Conservation (phyloP, 2,329 filamentous ascomycete genomes). For the Pseudopyricularia cyperi region DNA sequence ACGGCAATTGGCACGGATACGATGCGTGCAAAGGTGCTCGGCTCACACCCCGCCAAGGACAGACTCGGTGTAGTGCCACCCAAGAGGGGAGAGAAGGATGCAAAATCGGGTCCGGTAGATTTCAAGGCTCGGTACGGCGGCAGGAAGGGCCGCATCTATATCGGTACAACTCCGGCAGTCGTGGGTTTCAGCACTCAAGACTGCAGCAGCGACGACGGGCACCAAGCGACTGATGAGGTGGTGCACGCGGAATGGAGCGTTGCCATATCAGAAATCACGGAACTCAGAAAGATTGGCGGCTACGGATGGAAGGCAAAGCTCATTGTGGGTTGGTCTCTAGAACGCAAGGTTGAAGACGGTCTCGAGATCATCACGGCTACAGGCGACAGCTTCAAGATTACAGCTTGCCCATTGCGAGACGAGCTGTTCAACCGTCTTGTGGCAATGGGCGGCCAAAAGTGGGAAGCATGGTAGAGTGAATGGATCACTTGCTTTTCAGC, state of each 20-base stretch:
- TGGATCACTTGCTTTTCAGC: not conserved
- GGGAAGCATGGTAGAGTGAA: conserved; percentile 53
- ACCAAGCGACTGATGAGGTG: conserved; percentile 32
- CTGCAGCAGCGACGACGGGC: not conserved
- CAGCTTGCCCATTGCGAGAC: conserved; percentile 58
- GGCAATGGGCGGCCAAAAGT: conserved; percentile 69
- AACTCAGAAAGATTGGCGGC: conserved; percentile 69
- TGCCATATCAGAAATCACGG: conserved; percentile 55
- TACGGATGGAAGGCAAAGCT: conserved; percentile 78
- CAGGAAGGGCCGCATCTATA: conserved; percentile 58
- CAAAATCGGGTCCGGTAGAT: conserved; percentile 55
- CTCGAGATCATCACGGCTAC: conserved; percentile 50
- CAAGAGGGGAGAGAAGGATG: conserved; percentile 22
- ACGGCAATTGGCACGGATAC: conserved; percentile 60
- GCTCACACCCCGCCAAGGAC: conserved; percentile 50
- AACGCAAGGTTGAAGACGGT: conserved; percentile 62
- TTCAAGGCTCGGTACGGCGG: conserved; percentile 62
- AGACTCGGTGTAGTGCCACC: conserved; percentile 54
- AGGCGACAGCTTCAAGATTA: conserved; percentile 47
- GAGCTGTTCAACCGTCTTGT: conserved; percentile 34
- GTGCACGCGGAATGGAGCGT: conserved; percentile 56
- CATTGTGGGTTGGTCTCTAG: conserved; percentile 67
- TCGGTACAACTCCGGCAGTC: conserved; percentile 54
- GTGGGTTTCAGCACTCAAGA: conserved; percentile 49
- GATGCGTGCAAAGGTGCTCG: conserved; percentile 50